Evolutionary conservation across 1,139 yeast genomes (phyloP), one percentile per base, ranked within the genome.

Genomic region (Magnusiomyces clavatus): DNA sequence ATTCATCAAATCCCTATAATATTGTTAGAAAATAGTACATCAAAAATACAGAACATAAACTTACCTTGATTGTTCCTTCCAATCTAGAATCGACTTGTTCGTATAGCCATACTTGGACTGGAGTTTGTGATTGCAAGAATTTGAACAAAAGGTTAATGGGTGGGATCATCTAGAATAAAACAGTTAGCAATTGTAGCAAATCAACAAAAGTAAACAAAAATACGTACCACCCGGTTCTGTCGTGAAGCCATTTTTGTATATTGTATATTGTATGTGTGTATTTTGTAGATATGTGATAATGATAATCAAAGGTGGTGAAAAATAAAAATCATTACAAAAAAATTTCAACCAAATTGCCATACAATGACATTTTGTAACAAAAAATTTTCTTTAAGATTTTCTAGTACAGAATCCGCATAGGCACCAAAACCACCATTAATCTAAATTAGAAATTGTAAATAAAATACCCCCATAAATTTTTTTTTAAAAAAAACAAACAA

Each of bases 141-240:
- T 86, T 84, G 74, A 90, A 92, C 52, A 92, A 80, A 64, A 89
- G 81, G 67, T 89, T 90, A 69, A 90, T 88, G 38, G 98, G 98
- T 50, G 96, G 96, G 52, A 88, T 77, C 75, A 83, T 78, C 70
- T 75, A 51, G 39, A 56, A 13, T 31, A 41, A 41, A 37, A 4
- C 10, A 37, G 16, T n/a, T n/a, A 37, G 16, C 6, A 17, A 2
- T 17, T 3, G n/a, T 14, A 14, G 4, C 31, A 19, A 19, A 16
- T 40, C 20, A 40, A 16, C n/a, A n/a, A 14, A 10, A 4, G n/a
- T 42, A 19, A 17, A 19, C 13, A 17, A 19, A 11, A 2, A 17
- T 19, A 45, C 48, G 5, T 45, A 45, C 48, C 31, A 45, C 48
- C 37, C 29, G 19, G 35, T 36, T 17, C 14, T 45, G 48, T 37